Evolutionary conservation across 2,329 filamentous ascomycete species (phyloP), one percentile per base, ranked within the genome.

Genomic region (Penicillium paneum): DNA sequence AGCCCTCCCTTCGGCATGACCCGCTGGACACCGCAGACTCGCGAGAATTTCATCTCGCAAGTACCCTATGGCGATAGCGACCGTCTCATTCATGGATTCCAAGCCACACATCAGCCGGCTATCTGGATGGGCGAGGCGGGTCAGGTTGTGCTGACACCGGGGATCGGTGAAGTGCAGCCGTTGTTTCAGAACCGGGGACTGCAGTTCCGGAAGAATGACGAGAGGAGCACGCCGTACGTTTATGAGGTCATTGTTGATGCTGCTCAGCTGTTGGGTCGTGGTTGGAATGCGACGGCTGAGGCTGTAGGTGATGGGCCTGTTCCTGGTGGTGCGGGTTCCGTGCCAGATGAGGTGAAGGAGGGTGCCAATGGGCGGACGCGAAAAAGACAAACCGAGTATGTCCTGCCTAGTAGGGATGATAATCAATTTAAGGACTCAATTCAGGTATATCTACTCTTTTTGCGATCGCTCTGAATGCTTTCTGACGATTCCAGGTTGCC

Each of bases 81-180:
- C 52, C 54, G 60, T 0, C 71, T 72, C 24, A 71, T 79, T 8
- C 78, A 80, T 55, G 77, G 78, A 0, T 79, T 80, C 51, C 77
- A 80, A 59, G 78, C 77, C 8, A 79, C 78, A 1, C 78, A 80
- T 52, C 78, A 80, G 57, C 78, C 78, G 0, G 78, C 78, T 0
- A 80, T 80, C n/a, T 79, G 78, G 78, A 80, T 80, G 76, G 78
- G 77, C 3, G 78, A 80, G 60, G 69, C 74, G 11, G 78, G 78
- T 7, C 77, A 79, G 60, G 68, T 77, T 1, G 73, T 79, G 3
- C 42, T 80, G 3, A 69, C 65, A 36, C 73, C 77, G 0, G 75
- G 77, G 0, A 64, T 76, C 39, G 69, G 71, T 3, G 50, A 58
- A 6, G 62, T 65, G 5, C 59, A 64, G n/a, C 58, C 61, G 0